phyloP scores from a whole-genome alignment of 2,329 filamentous ascomycete species.

The Talaromyces albobiverticillius region DNA sequence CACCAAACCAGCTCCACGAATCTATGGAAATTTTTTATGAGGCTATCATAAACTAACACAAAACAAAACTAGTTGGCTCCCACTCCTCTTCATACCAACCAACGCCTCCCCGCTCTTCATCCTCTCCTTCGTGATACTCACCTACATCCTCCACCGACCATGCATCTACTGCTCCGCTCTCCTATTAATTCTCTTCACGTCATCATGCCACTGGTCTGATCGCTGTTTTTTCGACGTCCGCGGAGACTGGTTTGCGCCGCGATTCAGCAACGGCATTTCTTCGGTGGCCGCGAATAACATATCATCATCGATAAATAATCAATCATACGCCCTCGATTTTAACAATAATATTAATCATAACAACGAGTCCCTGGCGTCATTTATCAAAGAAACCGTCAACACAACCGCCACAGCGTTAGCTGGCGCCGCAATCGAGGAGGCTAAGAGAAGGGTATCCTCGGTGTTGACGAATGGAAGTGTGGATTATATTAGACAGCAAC shows the following conservation, averaged over 20 bases:
- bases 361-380: conserved; percentile 33
- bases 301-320: neutral
- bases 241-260: conserved; percentile 91
- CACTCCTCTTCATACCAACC: conserved; percentile 82
- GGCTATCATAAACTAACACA: conserved; percentile 7
- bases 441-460: conserved; percentile 39
- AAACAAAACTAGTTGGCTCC: conserved; percentile 64
- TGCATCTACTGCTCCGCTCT: conserved; percentile 98
- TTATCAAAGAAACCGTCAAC: conserved; percentile 54
- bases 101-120: conserved; percentile 83
- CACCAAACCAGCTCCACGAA: neutral
- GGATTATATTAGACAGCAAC: conserved; percentile 16
- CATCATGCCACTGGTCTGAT: conserved; percentile 85
- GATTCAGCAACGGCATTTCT: conserved; percentile 40
- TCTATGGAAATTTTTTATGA: neutral
- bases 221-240: conserved; percentile 90
- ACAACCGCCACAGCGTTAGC: conserved; percentile 68
- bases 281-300: conserved; percentile 16
- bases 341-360: conserved; percentile 28
- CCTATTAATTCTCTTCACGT: conserved; percentile 89
- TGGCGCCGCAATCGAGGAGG: conserved; percentile 63
- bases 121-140: conserved; percentile 84
- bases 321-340: neutral
- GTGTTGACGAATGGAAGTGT: conserved; percentile 1
- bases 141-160: conserved; percentile 92